Percentiles rank a stretch among this genome's conserved stretches.
These are phyloP conservation scores for Golubevia pallescens DNA, from an alignment of 1,284 basidiomycete genomes.

Conservation along the genomic window DNA sequence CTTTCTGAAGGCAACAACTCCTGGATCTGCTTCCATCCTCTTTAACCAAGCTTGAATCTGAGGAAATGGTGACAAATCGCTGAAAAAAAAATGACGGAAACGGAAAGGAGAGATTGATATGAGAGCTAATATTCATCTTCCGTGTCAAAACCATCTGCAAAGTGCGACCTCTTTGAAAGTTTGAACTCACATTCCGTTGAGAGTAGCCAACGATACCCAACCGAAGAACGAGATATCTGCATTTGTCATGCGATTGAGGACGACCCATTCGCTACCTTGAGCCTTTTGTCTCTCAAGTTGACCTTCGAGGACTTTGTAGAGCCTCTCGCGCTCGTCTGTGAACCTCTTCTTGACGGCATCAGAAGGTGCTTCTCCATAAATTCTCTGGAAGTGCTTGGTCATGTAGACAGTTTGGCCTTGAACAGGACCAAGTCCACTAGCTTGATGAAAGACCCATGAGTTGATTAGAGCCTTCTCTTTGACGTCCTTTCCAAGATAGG, in stretches of 20 bases:
- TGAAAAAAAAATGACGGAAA: conserved; percentile 3
- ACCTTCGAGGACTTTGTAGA: background rate
- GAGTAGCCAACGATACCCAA: background rate
- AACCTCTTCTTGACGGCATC: background rate
- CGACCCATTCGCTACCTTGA: background rate
- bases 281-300: background rate
- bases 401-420: background rate
- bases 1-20: no score
- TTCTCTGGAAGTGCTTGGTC: background rate
- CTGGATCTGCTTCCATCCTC: no score
- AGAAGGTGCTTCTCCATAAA: background rate
- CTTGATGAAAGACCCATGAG: background rate
- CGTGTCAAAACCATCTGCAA: background rate
- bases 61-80: no score
- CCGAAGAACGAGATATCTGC: background rate
- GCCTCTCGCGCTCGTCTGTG: background rate
- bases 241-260: background rate
- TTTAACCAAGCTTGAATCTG: no score
- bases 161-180: background rate
- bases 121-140: background rate
- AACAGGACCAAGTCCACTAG: background rate
- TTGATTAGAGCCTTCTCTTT: background rate
- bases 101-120: background rate
- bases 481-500: background rate
- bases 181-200: background rate